phyloP scores from a whole-genome alignment of 2,329 filamentous ascomycete species.

The Alternaria metachromatica region DNA sequence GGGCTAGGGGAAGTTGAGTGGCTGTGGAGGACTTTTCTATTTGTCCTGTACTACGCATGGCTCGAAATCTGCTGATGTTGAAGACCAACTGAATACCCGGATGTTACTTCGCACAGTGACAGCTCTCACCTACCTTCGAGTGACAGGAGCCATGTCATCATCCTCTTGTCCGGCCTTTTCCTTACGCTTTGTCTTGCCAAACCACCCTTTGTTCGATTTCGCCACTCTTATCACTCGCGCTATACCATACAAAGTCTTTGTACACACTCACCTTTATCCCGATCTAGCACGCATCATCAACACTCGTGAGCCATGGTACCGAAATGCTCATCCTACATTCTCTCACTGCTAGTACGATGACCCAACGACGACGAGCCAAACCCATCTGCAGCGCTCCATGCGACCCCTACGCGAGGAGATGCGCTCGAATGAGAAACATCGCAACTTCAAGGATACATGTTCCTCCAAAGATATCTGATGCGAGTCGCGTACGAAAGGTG shows the following conservation, averaged over 20 bases:
- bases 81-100: too few relatives aligned
- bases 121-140: too few relatives aligned
- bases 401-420: neutral
- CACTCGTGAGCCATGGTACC: neutral
- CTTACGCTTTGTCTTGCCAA: neutral
- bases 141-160: too few relatives aligned
- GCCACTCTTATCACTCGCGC: neutral
- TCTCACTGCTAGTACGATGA: neutral
- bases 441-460: neutral
- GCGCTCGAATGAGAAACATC: neutral
- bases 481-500: neutral
- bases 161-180: too few relatives aligned
- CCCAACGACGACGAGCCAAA: neutral
- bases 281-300: neutral
- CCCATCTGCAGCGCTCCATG: neutral
- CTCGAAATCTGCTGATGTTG: too few relatives aligned
- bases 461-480: neutral
- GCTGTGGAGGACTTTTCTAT: neutral
- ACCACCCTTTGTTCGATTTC: neutral
- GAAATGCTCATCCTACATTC: neutral
- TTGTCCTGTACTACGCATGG: too few relatives aligned
- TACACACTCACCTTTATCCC: neutral
- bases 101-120: too few relatives aligned
- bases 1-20: neutral
- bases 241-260: neutral